Evolutionary conservation across 1,284 basidiomycete species (phyloP).

Genomic region (Apiotrichum veenhuisii): DNA sequence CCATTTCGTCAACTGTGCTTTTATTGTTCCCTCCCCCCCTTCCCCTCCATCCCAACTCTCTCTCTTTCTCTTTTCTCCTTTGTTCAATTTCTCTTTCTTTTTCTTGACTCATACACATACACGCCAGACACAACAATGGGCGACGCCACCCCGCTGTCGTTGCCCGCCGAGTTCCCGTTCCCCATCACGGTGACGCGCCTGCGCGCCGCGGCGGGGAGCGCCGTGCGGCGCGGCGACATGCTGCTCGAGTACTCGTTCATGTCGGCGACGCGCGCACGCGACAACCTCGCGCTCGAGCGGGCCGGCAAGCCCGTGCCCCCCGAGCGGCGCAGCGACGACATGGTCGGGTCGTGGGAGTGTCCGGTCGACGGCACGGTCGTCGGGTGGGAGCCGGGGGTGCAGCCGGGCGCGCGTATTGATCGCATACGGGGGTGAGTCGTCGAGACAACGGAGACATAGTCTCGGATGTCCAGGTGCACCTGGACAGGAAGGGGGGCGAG

Average conservation of each 20-base stretch:
- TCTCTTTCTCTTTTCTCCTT: neutral
- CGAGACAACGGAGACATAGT: neutral
- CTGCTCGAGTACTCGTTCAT: conserved; percentile 74
- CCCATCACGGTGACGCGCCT: conserved; percentile 71
- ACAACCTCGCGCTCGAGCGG: conserved; percentile 15
- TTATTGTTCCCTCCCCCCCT: too few species aligned
- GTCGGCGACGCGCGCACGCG: conserved; percentile 24
- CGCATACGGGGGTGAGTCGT: conserved; percentile 32
- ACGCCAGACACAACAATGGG: conserved; percentile 30
- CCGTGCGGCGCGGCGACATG: conserved; percentile 64
- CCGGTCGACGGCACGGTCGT: conserved; percentile 63
- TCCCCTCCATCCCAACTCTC: too few species aligned
- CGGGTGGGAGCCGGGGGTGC: conserved; percentile 39
- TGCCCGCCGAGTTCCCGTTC: conserved; percentile 69
- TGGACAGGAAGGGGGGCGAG: too few species aligned
- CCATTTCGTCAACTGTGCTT: too few species aligned
- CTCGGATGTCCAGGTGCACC: too few species aligned
- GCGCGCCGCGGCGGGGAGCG: conserved; percentile 53
- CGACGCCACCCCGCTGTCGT: conserved; percentile 43
- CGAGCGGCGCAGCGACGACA: conserved; percentile 57
- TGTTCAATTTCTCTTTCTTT: neutral
- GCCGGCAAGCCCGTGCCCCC: conserved; percentile 21
- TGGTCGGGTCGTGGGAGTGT: conserved; percentile 83
- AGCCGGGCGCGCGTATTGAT: conserved; percentile 34
- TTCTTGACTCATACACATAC: neutral